These are phyloP conservation scores for Sporothrix sp. DNA, from an alignment of 2,329 filamentous ascomycete genomes.

Conservation along the genomic window DNA sequence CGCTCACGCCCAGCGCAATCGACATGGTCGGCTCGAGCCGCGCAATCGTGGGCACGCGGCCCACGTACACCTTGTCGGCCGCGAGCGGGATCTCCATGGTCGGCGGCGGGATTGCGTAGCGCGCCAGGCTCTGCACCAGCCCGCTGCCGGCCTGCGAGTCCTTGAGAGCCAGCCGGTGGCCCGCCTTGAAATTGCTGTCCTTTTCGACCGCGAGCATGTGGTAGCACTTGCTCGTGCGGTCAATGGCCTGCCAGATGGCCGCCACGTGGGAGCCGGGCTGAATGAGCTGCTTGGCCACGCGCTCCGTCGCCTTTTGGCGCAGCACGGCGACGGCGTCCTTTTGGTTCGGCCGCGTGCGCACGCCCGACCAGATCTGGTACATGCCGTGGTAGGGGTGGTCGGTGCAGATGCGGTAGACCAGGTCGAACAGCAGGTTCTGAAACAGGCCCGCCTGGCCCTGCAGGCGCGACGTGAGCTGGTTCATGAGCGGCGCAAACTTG, in stretches of 20 bases:
- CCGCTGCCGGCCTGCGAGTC: constrained; percentile 53
- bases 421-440: constrained; percentile 60
- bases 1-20: constrained; percentile 83
- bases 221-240: constrained; percentile 61
- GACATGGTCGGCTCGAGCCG: constrained; percentile 66
- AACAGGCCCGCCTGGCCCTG: constrained; percentile 62
- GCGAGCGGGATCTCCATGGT: constrained; percentile 78
- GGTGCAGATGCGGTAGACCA: constrained; percentile 75
- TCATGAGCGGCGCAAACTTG: constrained; percentile 90
- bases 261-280: constrained; percentile 38
- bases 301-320: constrained; percentile 62
- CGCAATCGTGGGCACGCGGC: constrained; percentile 58
- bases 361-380: constrained; percentile 88
- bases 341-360: constrained; percentile 55
- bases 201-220: constrained; percentile 55
- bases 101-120: constrained; percentile 69
- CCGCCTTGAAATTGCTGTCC: constrained; percentile 57
- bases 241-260: constrained; percentile 59
- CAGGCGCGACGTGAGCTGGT: constrained; percentile 89
- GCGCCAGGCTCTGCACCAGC: constrained; percentile 53
- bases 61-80: constrained; percentile 62
- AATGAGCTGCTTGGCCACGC: constrained; percentile 53
- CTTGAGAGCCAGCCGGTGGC: constrained; percentile 45
- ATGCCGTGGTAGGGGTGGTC: constrained; percentile 96
- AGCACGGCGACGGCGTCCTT: constrained; percentile 67